phyloP scores from a whole-genome alignment of 495 filamentous ascomycete genomes.

The Annulohypoxylon nitens region DNA sequence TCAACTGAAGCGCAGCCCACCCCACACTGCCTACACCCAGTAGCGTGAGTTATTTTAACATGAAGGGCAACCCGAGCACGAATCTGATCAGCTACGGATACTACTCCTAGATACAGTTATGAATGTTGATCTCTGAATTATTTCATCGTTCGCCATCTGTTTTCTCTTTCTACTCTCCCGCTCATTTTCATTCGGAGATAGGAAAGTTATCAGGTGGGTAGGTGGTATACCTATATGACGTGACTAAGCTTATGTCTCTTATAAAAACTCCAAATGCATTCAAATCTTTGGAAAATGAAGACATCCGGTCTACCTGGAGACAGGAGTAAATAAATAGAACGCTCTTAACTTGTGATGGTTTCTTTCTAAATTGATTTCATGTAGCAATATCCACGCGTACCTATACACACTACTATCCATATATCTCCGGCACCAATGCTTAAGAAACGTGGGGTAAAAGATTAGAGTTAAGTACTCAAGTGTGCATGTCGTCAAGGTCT shows the following conservation, averaged over 20 bases:
- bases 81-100: neutral
- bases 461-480: slow-evolving; percentile 1
- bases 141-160: neutral
- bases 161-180: neutral
- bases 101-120: neutral
- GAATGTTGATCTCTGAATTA: neutral
- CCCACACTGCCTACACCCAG: neutral
- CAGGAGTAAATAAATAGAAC: neutral
- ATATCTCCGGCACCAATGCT: slow-evolving; percentile 15
- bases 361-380: neutral
- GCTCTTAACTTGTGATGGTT: neutral
- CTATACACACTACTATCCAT: neutral
- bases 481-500: slow-evolving; percentile 7
- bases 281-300: neutral
- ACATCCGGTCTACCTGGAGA: neutral
- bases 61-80: neutral
- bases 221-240: neutral
- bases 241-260: neutral
- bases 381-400: neutral
- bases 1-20: neutral
- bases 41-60: neutral
- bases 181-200: neutral
- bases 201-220: neutral
- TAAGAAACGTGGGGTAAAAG: slow-evolving; percentile 42
- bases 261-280: neutral